A percentile compares a stretch with the other conserved stretches of the same genome.
These are phyloP conservation scores for Berberis vulgaris DNA, from an alignment of 164 flowering plant genomes.

Conservation along the genomic window DNA sequence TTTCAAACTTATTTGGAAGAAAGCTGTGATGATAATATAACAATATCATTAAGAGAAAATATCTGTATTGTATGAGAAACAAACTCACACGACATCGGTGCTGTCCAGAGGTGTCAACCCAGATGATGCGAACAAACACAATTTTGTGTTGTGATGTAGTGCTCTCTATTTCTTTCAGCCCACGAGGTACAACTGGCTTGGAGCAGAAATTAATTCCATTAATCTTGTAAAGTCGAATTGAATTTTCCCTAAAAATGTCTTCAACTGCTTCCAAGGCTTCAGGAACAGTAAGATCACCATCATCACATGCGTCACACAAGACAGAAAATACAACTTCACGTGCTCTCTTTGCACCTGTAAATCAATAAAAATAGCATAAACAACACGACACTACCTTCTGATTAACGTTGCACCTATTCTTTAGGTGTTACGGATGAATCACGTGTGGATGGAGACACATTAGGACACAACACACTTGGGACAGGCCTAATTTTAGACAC, in stretches of 20 bases:
- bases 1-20: no score
- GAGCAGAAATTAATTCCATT: conserved; percentile 9
- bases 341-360: conserved; percentile 77
- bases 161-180: conserved; percentile 10
- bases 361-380: not conserved
- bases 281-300: conserved; percentile 71
- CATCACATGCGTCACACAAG: conserved; percentile 69
- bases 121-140: conserved; percentile 60
- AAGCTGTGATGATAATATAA: not conserved
- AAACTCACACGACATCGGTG: conserved; percentile 84
- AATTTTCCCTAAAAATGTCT: conserved; percentile 63
- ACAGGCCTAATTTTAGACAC: not conserved
- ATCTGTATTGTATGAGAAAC: not conserved
- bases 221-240: conserved; percentile 58
- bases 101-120: conserved; percentile 93
- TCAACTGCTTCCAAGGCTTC: conserved; percentile 77
- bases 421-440: no score
- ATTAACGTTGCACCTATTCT: no score
- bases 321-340: conserved; percentile 72
- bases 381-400: not conserved
- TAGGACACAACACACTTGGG: not conserved
- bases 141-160: conserved; percentile 17
- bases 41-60: not conserved
- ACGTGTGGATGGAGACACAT: no score
- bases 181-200: conserved; percentile 14